Conservation (phyloP, 441 rosid species). For the Flueggea neowawraea region DNA sequence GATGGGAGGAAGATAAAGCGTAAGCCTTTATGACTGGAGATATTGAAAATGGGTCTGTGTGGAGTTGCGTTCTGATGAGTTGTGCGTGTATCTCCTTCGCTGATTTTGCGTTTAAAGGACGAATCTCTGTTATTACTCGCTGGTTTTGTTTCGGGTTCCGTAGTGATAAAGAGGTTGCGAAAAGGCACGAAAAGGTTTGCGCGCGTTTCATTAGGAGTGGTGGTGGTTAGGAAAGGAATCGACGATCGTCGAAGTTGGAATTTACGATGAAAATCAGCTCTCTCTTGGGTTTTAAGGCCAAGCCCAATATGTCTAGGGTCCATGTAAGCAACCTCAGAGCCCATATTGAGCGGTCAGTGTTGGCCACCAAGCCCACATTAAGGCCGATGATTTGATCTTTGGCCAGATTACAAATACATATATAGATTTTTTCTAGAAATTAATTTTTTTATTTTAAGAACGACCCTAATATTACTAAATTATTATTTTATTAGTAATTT, state of each 20-base stretch:
- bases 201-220: conserved; percentile 16
- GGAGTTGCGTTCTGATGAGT: conserved; percentile 34
- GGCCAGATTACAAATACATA: too few species aligned
- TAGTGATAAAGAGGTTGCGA: conserved; percentile 11
- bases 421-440: too few species aligned
- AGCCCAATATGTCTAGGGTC: too few species aligned
- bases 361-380: too few species aligned
- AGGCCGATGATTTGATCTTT: too few species aligned
- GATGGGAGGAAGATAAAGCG: conserved; percentile 29
- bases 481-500: too few species aligned
- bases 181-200: conserved; percentile 17
- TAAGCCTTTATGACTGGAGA: conserved; percentile 41
- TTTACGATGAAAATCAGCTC: neutral
- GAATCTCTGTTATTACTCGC: neutral
- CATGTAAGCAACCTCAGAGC: too few species aligned
- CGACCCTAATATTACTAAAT: too few species aligned
- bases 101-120: conserved; percentile 14
- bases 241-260: neutral
- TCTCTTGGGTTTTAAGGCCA: too few species aligned
- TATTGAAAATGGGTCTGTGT: conserved; percentile 33
- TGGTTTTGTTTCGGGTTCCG: conserved; percentile 10
- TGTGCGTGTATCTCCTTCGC: conserved; percentile 35
- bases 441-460: too few species aligned
- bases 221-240: neutral
- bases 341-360: too few species aligned